Base-by-base conservation (phyloP, 164 flowering plant species). In the Warburgia ugandensis region DNA sequence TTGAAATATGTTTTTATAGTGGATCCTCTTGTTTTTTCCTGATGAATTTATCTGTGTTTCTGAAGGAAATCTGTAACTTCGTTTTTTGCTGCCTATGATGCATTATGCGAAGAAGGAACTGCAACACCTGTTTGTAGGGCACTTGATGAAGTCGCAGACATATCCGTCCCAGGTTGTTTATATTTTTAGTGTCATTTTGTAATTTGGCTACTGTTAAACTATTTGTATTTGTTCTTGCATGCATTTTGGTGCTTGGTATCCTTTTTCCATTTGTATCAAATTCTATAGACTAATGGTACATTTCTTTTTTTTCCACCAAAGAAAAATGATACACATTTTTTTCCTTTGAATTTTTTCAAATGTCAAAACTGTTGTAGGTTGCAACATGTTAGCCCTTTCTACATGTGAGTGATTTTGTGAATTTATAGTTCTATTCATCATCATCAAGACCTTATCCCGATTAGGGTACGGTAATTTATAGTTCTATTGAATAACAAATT, bases 31-130 rank as follows among this genome's bases (percentile, higher is more conserved):
- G 41, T 26, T 45, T 28, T 26, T 37, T 29, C 54, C 45, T 54
- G 30, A 27, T 46, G 32, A 21, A 30, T 48, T 19, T 25, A 29
- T 53, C 36, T 62, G 13, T 41, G 16, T 42, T 37, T 7, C 23
- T 63, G 54, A 59, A 92, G 99, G 83, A 92, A 86, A 63, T 86
- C 96, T 13, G 99, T 72, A 29, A 68, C 85, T 29, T 81, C 96
- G 30, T 83, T 92, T 66, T 92, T 92, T 73, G 94, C 94, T 60
- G 82, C 83, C 20, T 92, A 58, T 74, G 99, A 92, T 75, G 95
- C 91, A 40, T 79, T 88, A 9, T 82, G 91, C 60, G 99, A 92
- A 67, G 95, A 88, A 74, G 99, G 99, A 63, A 86, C 84, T 27
- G 89, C 99, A 41, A 76, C 94, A 28, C 19, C 91, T 62, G 95